Percentiles rank a stretch among this genome's conserved stretches.
These are phyloP conservation scores for Gymnopilus dilepis DNA, from an alignment of 768 basidiomycete genomes.

Conservation along the genomic window DNA sequence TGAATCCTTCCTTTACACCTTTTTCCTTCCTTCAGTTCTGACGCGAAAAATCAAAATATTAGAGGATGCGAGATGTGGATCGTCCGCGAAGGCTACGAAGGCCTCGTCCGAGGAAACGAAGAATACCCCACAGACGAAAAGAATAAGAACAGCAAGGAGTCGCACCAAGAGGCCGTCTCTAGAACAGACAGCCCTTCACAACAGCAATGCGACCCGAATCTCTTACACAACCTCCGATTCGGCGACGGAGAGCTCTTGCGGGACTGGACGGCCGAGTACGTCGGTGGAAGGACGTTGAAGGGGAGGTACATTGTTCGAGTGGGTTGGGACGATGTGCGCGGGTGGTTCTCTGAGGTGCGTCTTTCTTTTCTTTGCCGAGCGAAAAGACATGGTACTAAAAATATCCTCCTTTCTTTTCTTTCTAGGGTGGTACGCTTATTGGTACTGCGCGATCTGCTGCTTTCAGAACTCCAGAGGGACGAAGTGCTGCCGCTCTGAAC, in stretches of 20 bases:
- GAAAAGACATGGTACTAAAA: neutral
- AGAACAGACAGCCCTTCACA: constrained; percentile 18
- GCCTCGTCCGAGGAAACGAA: constrained; percentile 91
- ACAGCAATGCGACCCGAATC: constrained; percentile 37
- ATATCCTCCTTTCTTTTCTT: neutral
- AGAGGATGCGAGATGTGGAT: constrained; percentile 97
- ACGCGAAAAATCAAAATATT: constrained; percentile 8
- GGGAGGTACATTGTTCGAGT: constrained; percentile 93
- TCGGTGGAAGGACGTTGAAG: constrained; percentile 75
- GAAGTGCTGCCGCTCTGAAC: constrained; percentile 87
- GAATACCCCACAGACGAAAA: constrained; percentile 35
- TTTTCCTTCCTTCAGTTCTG: neutral
- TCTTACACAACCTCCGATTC: constrained; percentile 80
- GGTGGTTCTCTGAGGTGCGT: constrained; percentile 88
- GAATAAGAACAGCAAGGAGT: constrained; percentile 25
- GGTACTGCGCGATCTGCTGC: constrained; percentile 88
- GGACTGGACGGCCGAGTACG: constrained; percentile 82
- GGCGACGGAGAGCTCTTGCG: constrained; percentile 79
- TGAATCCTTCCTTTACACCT: constrained; percentile 41
- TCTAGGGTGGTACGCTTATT: constrained; percentile 91
- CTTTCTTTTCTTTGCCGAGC: constrained; percentile 2
- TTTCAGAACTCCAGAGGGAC: constrained; percentile 89
- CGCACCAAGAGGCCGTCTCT: constrained; percentile 28
- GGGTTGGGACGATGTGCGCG: constrained; percentile 97
- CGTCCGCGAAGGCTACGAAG: constrained; percentile 98